A percentile compares a stretch with the other conserved stretches of the same genome.
Evolutionary conservation across 2,329 filamentous ascomycete genomes (phyloP).

Genomic region (Thielaviopsis ethacetica): DNA sequence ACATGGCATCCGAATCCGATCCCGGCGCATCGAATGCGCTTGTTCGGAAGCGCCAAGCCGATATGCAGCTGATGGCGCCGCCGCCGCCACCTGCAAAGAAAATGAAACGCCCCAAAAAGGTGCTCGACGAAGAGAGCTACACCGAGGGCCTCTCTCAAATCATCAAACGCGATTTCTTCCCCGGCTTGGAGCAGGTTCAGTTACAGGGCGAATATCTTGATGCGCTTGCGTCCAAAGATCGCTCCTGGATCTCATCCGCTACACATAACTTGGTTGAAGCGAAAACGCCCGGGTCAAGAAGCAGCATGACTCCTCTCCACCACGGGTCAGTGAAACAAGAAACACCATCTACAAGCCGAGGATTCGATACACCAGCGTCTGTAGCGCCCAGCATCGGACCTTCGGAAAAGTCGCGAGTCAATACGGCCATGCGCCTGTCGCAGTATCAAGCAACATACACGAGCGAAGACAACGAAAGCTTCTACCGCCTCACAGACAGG

Average conservation of each 20-base stretch:
- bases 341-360: conserved; percentile 37
- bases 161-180: conserved; percentile 93
- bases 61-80: conserved; percentile 61
- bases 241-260: conserved; percentile 72
- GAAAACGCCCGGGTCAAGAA: conserved; percentile 40
- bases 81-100: conserved; percentile 73
- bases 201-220: conserved; percentile 85
- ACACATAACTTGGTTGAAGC: conserved; percentile 54
- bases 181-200: conserved; percentile 70
- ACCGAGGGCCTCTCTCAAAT: conserved; percentile 82
- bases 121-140: conserved; percentile 89
- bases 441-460: conserved; percentile 89
- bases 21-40: conserved; percentile 37
- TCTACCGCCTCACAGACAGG: conserved; percentile 79
- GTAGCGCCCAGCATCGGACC: background rate
- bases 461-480: conserved; percentile 94
- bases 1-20: background rate
- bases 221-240: conserved; percentile 72
- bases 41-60: conserved; percentile 49
- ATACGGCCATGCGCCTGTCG: conserved; percentile 30
- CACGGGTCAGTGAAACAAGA: conserved; percentile 24
- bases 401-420: conserved; percentile 1
- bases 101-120: conserved; percentile 75
- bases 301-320: background rate
- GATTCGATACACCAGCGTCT: conserved; percentile 5